Evolutionary conservation across 2,329 filamentous ascomycete species (phyloP).

Genomic region (Alternaria alternata): DNA sequence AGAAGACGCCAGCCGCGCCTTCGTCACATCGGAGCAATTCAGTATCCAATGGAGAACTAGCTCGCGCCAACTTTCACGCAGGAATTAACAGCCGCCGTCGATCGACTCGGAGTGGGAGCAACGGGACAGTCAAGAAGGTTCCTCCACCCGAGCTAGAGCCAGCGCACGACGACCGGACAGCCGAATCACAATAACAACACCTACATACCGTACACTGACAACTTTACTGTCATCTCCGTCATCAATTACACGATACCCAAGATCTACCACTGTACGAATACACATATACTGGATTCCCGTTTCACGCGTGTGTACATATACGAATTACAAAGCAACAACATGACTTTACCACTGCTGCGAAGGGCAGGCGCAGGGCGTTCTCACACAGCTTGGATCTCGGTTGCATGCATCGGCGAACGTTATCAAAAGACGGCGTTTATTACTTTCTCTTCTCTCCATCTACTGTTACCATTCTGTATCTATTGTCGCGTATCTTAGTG

Average conservation of each 20-base stretch:
- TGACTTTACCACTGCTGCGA: slow-evolving; percentile 9
- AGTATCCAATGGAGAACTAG: slow-evolving; percentile 49
- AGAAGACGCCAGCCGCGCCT: slow-evolving; percentile 34
- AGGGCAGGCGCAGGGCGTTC: slow-evolving; percentile 19
- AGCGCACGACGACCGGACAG: slow-evolving; percentile 14
- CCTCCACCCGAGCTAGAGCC: slow-evolving; percentile 34
- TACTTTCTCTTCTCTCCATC: slow-evolving; percentile 3
- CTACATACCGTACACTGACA: slow-evolving; percentile 18
- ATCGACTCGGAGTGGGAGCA: slow-evolving; percentile 58
- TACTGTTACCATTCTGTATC: slow-evolving; percentile 5
- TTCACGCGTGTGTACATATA: slow-evolving; percentile 27
- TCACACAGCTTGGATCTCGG: slow-evolving; percentile 15
- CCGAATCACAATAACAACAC: slow-evolving; percentile 15
- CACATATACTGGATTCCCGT: slow-evolving; percentile 23
- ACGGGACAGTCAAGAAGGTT: slow-evolving; percentile 60
- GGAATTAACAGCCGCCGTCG: slow-evolving; percentile 45
- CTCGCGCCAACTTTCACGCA: slow-evolving; percentile 39
- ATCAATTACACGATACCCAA: slow-evolving; percentile 22
- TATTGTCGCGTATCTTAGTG: slow-evolving; percentile 1
- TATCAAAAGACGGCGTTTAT: slow-evolving; percentile 20
- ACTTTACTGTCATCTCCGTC: slow-evolving; percentile 19
- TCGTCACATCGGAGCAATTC: slow-evolving; percentile 47
- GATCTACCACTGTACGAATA: slow-evolving; percentile 29
- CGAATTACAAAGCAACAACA: slow-evolving; percentile 14
- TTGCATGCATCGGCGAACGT: slow-evolving; percentile 20